Base-by-base conservation (phyloP, 805 yeast genomes). In the Soucietia sequanensis region DNA sequence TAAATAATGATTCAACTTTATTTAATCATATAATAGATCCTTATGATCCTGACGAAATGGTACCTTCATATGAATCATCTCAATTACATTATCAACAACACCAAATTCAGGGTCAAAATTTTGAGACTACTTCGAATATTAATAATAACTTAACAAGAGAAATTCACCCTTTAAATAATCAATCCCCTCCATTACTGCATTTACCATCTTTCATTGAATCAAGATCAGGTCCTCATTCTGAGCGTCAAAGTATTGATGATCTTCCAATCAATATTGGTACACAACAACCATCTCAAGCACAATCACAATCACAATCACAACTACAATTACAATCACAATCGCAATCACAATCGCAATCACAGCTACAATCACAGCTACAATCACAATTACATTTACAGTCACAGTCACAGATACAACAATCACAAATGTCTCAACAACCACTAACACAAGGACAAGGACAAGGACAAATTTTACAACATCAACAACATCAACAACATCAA, bases 1-100 rank as follows among this genome's bases (percentile, higher is more conserved):
- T 10, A 21, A 7, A 21, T 21, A 7, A 10, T 8, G 23, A 21
- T 10, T 21, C 30, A 18, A 18, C 22, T 24, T 13, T 22, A 22
- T 22, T 31, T 29, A 8, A 29, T 29, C n/a, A n/a, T n/a, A n/a
- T n/a, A n/a, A n/a, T n/a, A n/a, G 38, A 34, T 12, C 21, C 33
- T 16, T 38, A 30, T 41, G 68, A 63, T 34, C 64, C 60, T 2
- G 41, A 52, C 25, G 72, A 65, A 35, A 47, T 49, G 6, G 67
- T 68, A 1, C 74, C 74, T 2, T 60, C 68, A 2, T 68, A 68
- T 44, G 74, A 68, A 43, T 52, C 57, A 5, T 65, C 70, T 3
- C 72, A 67, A 42, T 30, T 53, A 8, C 23, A 21, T 9, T 21
- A 21, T 11, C 10, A 21, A 21, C 23, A 27, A 28, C 16, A 29